Base-by-base conservation (phyloP, 2,329 filamentous ascomycete genomes). In the Calycina marina region DNA sequence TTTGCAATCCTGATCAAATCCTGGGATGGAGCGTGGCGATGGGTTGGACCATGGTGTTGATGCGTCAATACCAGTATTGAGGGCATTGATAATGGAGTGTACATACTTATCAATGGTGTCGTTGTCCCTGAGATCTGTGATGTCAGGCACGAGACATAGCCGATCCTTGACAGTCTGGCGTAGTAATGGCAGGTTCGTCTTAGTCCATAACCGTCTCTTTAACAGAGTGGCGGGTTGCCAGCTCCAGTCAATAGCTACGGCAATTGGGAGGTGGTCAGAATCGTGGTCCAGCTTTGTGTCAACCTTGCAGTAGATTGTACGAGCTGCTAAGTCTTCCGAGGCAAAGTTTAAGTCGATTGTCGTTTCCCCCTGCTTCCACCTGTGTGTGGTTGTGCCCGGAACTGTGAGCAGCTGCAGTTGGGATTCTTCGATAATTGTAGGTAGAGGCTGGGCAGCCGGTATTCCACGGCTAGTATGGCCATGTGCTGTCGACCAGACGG, bases 291-390 rank as follows among this genome's bases (percentile, higher is more conserved):
- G 13, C 5, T 25, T 38, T 32, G 14, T 20, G 17, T 42, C 22
- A 16, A 36, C 30, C 25, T 14, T 47, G 37, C 31, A 45, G 35
- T 32, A 43, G 45, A 13, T 41, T 34, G 25, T 20, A n/a, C 18
- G 33, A 32, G 2, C 40, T 27, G 11, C 30, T 16, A 32, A 6
- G 6, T 32, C 22, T n/a, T 26, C 14, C 17, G 14, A 25, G 22
- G 30, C 20, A 22, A 32, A 32, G n/a, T 11, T 32, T 26, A 32
- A 32, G 30, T 32, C 18, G 30, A 32, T 32, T 15, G 6, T 26
- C 18, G 20, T 14, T 15, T 32, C 22, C 17, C 22, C 20, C n/a
- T 32, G 5, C 12, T 32, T 25, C 18, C 3, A 32, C 22, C 14
- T 32, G 18, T 32, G 17, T 22, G 18, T 32, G n/a, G 6, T 8